Evolutionary conservation across 1,139 yeast genomes (phyloP).

Genomic region (Diutina scorzettiae): DNA sequence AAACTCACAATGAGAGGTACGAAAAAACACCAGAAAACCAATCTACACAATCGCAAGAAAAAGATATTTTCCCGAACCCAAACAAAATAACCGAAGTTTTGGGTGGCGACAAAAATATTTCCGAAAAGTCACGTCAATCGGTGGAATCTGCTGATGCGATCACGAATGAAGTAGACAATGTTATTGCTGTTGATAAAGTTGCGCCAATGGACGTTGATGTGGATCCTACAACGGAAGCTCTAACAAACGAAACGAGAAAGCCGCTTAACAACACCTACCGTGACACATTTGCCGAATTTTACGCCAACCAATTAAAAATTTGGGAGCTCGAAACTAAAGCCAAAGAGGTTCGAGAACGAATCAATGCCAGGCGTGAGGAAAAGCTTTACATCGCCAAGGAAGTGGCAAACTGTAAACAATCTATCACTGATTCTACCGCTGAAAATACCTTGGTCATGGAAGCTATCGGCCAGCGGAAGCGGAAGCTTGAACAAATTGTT

Average conservation of each 20-base stretch:
- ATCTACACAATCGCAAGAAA: no score
- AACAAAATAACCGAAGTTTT: no score
- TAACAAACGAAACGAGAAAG: background rate
- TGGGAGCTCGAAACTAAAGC: conserved; percentile 28
- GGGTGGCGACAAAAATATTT: no score
- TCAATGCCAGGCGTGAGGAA: conserved; percentile 35
- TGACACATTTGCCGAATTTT: background rate
- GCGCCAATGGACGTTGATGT: background rate
- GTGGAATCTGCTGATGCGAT: background rate
- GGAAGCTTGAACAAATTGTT: conserved; percentile 17
- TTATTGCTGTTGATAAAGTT: background rate
- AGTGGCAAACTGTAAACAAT: conserved; percentile 43
- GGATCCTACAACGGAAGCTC: background rate
- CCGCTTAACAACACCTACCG: background rate
- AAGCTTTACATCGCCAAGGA: conserved; percentile 57
- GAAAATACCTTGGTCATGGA: conserved; percentile 25
- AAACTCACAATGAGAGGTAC: no score
- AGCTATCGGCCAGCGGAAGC: conserved; percentile 17
- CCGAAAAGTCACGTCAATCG: no score
- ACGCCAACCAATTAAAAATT: conserved; percentile 22
- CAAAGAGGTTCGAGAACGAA: conserved; percentile 23
- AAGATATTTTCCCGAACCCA: no score
- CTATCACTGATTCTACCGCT: conserved; percentile 39
- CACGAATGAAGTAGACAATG: background rate
- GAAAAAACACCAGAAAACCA: no score